Percentiles rank a stretch among this genome's conserved stretches.
Conservation (phyloP, 2,329 filamentous ascomycete species). For the Sclerotinia sclerotiorum region DNA sequence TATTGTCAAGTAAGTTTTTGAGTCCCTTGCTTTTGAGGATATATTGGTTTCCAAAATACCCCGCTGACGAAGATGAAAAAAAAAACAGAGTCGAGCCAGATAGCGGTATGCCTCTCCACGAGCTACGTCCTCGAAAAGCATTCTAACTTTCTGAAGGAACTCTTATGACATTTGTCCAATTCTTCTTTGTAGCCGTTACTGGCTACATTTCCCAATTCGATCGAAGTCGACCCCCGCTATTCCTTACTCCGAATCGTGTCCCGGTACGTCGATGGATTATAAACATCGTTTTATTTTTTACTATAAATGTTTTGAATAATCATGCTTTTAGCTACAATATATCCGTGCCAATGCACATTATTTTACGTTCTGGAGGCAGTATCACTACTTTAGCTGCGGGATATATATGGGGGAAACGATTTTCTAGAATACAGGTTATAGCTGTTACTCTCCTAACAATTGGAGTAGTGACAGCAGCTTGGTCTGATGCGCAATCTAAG, state of each 20-base stretch:
- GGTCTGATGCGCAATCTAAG: constrained; percentile 85
- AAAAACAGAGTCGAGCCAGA: constrained; percentile 70
- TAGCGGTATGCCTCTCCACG: constrained; percentile 60
- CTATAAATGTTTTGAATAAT: constrained; percentile 95
- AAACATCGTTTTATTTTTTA: constrained; percentile 88
- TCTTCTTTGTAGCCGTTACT: constrained; percentile 75
- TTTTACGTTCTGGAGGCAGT: constrained; percentile 89
- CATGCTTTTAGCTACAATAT: constrained; percentile 97
- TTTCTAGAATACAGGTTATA: constrained; percentile 74
- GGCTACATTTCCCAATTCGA: constrained; percentile 78
- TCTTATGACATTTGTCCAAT: constrained; percentile 86
- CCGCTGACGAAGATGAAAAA: constrained; percentile 29
- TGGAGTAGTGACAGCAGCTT: constrained; percentile 84
- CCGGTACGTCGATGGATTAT: constrained; percentile 82
- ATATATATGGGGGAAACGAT: constrained; percentile 80
- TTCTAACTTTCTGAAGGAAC: constrained; percentile 56
- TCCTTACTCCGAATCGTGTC: constrained; percentile 73
- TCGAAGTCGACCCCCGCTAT: constrained; percentile 63
- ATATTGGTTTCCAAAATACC: background rate
- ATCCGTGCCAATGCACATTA: constrained; percentile 94
- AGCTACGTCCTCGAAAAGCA: constrained; percentile 1
- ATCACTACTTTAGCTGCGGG: constrained; percentile 95
- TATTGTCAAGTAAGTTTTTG: constrained; percentile 76
- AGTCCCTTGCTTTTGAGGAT: constrained; percentile 4
- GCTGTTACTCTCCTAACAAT: constrained; percentile 81